These are phyloP conservation scores for Fusarium sp. DNA, from an alignment of 2,329 filamentous ascomycete species.

Conservation along the genomic window DNA sequence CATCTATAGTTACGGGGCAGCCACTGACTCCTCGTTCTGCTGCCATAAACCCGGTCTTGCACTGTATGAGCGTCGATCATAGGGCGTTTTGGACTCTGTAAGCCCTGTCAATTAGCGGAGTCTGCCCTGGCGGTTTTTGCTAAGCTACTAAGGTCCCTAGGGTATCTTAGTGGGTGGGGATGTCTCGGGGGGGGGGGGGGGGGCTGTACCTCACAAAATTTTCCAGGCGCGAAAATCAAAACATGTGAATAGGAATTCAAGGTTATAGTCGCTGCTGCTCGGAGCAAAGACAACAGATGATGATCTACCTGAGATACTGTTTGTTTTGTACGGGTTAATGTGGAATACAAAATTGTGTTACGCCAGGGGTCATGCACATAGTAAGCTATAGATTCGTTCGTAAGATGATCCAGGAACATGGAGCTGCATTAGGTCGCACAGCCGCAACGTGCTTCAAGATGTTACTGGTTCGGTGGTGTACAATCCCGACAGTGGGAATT, in stretches of 20 bases:
- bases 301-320: neutral
- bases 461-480: slow-evolving; percentile 7
- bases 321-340: neutral
- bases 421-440: slow-evolving; percentile 19
- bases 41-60: neutral
- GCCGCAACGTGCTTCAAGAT: slow-evolving; percentile 7
- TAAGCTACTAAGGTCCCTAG: neutral
- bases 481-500: neutral
- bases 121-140: neutral
- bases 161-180: neutral
- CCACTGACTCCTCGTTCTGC: slow-evolving; percentile 11
- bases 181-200: neutral
- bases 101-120: slow-evolving; percentile 15
- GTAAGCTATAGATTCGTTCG: neutral
- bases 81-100: slow-evolving; percentile 10
- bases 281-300: neutral
- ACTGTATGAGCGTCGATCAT: slow-evolving; percentile 6
- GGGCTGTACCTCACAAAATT: neutral
- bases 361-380: neutral
- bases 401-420: slow-evolving; percentile 3
- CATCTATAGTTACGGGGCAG: slow-evolving; percentile 2
- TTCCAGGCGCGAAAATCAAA: neutral
- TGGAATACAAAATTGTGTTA: slow-evolving; percentile 4
- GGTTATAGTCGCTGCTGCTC: neutral
- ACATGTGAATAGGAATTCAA: neutral